Evolutionary conservation across 225 moss, liverwort and hornwort species (phyloP).

Genomic region (Ulota crispa): DNA sequence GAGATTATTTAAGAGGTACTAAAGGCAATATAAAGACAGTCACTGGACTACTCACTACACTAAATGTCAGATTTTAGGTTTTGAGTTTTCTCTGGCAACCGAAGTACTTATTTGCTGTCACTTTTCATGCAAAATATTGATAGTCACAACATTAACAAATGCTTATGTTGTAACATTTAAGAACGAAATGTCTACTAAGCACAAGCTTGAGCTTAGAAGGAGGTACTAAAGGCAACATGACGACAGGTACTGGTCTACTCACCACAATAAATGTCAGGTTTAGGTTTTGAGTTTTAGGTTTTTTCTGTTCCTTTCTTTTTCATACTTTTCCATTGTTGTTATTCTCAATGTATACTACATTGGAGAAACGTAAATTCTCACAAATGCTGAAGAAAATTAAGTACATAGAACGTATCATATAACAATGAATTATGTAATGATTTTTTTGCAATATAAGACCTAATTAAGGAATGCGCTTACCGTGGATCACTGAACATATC

Average conservation of each 20-base stretch:
- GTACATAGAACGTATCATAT: neutral
- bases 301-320: neutral
- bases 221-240: neutral
- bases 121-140: too few species aligned
- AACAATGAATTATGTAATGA: neutral
- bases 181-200: neutral
- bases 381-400: neutral
- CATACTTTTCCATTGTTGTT: too few species aligned
- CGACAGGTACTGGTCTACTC: neutral
- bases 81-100: neutral
- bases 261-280: neutral
- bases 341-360: too few species aligned
- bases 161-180: neutral
- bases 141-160: too few species aligned
- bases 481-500: slow-evolving; percentile 47
- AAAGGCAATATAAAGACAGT: neutral
- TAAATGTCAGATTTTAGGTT: neutral
- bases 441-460: neutral
- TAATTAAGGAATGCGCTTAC: slow-evolving; percentile 3
- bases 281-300: neutral
- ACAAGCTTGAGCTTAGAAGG: neutral
- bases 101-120: too few species aligned
- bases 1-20: neutral
- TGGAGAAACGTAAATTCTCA: neutral
- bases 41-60: neutral